Evolutionary conservation across 345 rosid genomes (phyloP), one percentile per base, ranked within the genome.

Genomic region (Arabis alpina): DNA sequence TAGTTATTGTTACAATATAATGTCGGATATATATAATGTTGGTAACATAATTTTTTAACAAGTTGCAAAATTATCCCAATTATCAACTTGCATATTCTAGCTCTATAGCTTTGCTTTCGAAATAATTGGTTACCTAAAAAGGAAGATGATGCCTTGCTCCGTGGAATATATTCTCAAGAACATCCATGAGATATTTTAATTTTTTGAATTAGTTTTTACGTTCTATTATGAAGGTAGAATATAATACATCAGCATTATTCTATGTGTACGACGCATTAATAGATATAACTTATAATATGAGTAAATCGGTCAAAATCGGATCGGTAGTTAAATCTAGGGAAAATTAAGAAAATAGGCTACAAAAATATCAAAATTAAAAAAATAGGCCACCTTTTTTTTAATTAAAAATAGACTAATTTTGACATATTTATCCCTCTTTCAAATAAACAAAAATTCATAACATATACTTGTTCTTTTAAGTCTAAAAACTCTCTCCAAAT

Each of bases 91-190:
- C 47, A 40, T 16, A 54, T 14, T 55, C 12, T 54, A 55, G 56
- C 37, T 44, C 40, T 48, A 41, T 28, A 73, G 61, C n/a, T 57
- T 60, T 41, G 61, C 72, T 66, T 58, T 74, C 15, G 27, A 66
- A 34, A 66, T 52, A 34, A 74, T 66, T 74, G 73, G 68, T 74
- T 59, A 74, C 77, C 50, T 34, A 74, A 66, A 66, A 59, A 66
- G 77, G 73, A 66, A 74, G 72, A 14, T 66, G 68, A 66, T 74
- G 67, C 72, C 32, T 50, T 60, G 11, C 15, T n/a, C n/a, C 25
- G 43, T 51, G 73, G 77, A 66, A 74, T 74, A 59, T 51, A 60
- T 74, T 74, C 77, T 43, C 25, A 4, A 0, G 43, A 50, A 30
- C 53, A 73, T 73, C 54, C 30, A 53, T 2, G 47, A 71, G 15